Percentiles rank a stretch among this genome's conserved stretches.
These are phyloP conservation scores for Biancaea sappan DNA, from an alignment of 306 rosid genomes.

Conservation along the genomic window DNA sequence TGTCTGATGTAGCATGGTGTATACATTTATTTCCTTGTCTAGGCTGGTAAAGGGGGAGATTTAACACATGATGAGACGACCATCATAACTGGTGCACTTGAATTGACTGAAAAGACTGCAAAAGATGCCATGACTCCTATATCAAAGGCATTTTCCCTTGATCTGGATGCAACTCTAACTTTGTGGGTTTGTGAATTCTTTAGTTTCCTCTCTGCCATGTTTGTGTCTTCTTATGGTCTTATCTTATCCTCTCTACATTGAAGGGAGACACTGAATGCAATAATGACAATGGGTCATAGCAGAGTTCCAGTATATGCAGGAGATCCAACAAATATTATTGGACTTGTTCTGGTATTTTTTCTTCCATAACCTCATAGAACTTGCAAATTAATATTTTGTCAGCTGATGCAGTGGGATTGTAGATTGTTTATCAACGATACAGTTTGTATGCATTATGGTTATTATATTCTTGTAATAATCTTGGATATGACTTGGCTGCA, in stretches of 20 bases:
- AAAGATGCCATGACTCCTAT: conserved; percentile 99
- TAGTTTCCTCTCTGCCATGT: conserved; percentile 32
- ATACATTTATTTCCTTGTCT: conserved; percentile 34
- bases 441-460: conserved; percentile 9
- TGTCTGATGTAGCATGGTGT: conserved; percentile 29
- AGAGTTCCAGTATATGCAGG: conserved; percentile 93
- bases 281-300: conserved; percentile 94
- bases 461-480: background rate
- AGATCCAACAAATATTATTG: conserved; percentile 73
- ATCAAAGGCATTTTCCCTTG: conserved; percentile 93
- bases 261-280: conserved; percentile 84
- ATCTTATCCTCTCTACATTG: conserved; percentile 32
- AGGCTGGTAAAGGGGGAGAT: conserved; percentile 99
- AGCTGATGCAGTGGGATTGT: conserved; percentile 13
- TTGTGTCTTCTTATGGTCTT: conserved; percentile 31
- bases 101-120: conserved; percentile 93
- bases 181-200: conserved; percentile 73
- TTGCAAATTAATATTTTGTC: conserved; percentile 6
- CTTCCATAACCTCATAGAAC: background rate
- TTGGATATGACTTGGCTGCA: conserved; percentile 9
- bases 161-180: conserved; percentile 85
- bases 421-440: conserved; percentile 7
- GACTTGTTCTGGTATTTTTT: conserved; percentile 86
- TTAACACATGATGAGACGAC: conserved; percentile 98
- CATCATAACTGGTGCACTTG: conserved; percentile 95